Conservation (phyloP, 164 flowering plant genomes). For the Cinnamomum chago region DNA sequence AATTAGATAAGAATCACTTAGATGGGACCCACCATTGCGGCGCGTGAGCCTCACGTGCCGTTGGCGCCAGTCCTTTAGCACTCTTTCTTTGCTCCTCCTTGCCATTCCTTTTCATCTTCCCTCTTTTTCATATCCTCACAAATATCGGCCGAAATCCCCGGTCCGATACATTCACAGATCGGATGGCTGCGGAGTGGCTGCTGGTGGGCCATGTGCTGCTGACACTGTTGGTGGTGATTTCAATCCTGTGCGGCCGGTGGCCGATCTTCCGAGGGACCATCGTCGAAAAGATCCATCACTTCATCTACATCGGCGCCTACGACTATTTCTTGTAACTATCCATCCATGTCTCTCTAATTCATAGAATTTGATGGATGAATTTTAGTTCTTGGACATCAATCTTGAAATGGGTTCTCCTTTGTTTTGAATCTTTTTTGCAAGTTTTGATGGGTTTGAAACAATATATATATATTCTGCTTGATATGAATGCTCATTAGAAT, state of each 20-base stretch:
- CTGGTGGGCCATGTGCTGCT: conserved; percentile 63
- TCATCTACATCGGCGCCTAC: conserved; percentile 77
- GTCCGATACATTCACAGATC: background rate
- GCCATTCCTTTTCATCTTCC: too few relatives aligned
- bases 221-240: conserved; percentile 59
- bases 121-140: too few relatives aligned
- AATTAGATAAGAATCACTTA: too few relatives aligned
- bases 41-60: too few relatives aligned
- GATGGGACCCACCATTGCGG: too few relatives aligned
- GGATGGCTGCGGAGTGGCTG: conserved; percentile 66
- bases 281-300: conserved; percentile 58
- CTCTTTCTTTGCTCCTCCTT: too few relatives aligned
- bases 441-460: background rate
- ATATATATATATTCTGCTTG: too few relatives aligned
- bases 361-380: too few relatives aligned
- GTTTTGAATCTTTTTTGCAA: background rate
- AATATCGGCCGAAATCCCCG: background rate
- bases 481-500: background rate
- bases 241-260: conserved; percentile 91
- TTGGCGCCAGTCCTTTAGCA: too few relatives aligned
- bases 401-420: background rate
- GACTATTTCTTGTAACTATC: conserved; percentile 63
- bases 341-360: background rate
- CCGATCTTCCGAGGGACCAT: conserved; percentile 81
- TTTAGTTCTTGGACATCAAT: background rate